These are phyloP conservation scores for Silene vulgaris DNA, from an alignment of 179 eudicot species.

Conservation along the genomic window DNA sequence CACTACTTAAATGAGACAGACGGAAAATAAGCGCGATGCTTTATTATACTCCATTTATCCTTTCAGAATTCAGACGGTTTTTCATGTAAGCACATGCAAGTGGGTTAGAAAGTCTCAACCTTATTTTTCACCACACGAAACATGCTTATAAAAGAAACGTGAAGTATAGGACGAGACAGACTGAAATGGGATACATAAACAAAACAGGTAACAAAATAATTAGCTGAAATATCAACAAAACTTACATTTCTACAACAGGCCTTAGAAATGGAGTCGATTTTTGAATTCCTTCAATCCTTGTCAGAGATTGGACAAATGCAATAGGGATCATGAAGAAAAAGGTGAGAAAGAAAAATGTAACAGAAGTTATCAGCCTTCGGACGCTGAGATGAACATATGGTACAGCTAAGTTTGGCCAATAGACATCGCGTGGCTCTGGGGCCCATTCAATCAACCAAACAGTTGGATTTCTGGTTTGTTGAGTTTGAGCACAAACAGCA, in stretches of 20 bases:
- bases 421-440: conserved; percentile 67
- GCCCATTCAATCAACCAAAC: conserved; percentile 69
- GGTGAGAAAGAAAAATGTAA: conserved; percentile 85
- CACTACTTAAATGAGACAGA: too few species aligned
- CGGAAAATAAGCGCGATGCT: too few species aligned
- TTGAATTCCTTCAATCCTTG: conserved; percentile 76
- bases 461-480: conserved; percentile 70
- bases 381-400: conserved; percentile 79
- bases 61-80: too few species aligned
- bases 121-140: too few species aligned
- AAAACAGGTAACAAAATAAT: too few species aligned
- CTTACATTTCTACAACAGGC: conserved; percentile 62
- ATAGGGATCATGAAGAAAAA: conserved; percentile 92
- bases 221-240: conserved; percentile 14
- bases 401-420: conserved; percentile 69
- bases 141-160: too few species aligned
- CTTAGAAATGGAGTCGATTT: conserved; percentile 59
- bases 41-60: too few species aligned
- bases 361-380: conserved; percentile 60
- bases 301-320: conserved; percentile 75
- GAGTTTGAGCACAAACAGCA: conserved; percentile 87
- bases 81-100: too few species aligned
- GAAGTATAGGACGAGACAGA: not conserved
- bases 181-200: too few species aligned
- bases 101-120: too few species aligned